Conservation (phyloP, 805 yeast species). For the Vanderwaltozyma tropicalis region DNA sequence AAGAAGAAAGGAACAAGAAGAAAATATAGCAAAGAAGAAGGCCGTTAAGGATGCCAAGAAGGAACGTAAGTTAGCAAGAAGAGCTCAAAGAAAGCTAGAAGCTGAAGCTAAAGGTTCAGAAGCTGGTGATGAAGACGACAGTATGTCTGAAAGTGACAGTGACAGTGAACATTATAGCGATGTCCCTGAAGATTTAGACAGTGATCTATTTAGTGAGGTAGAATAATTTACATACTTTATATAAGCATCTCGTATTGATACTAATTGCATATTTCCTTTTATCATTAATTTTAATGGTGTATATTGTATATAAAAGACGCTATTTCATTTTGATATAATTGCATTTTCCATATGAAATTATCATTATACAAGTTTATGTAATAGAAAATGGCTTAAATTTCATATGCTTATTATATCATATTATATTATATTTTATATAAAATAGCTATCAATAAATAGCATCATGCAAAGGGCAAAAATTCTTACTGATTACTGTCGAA, state of each 20-base stretch:
- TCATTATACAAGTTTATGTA: too few relatives aligned
- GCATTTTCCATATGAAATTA: background rate
- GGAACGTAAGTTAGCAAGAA: slow-evolving; percentile 51
- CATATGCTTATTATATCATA: too few relatives aligned
- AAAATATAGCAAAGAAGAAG: slow-evolving; percentile 63
- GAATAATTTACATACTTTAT: slow-evolving; percentile 17
- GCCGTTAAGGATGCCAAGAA: slow-evolving; percentile 66
- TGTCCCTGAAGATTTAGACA: slow-evolving; percentile 37
- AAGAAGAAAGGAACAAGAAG: slow-evolving; percentile 70
- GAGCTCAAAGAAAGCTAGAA: slow-evolving; percentile 29
- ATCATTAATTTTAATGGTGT: background rate
- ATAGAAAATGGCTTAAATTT: background rate
- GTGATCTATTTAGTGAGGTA: slow-evolving; percentile 38
- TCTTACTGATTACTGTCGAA: slow-evolving; percentile 18
- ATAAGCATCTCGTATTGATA: too few relatives aligned
- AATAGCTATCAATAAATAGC: slow-evolving; percentile 14
- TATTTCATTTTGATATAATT: too few relatives aligned
- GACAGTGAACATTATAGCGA: slow-evolving; percentile 32
- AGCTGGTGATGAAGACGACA: slow-evolving; percentile 21
- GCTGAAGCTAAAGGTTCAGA: slow-evolving; percentile 14
- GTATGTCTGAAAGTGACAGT: slow-evolving; percentile 26
- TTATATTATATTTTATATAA: too few relatives aligned
- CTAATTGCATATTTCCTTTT: background rate
- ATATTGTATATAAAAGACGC: too few relatives aligned
- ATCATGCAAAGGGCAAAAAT: slow-evolving; percentile 43